A percentile compares a stretch with the other conserved stretches of the same genome.
Evolutionary conservation across 176 grass and related monocot genomes (phyloP).

Genomic region (Phyllostachys edulis): DNA sequence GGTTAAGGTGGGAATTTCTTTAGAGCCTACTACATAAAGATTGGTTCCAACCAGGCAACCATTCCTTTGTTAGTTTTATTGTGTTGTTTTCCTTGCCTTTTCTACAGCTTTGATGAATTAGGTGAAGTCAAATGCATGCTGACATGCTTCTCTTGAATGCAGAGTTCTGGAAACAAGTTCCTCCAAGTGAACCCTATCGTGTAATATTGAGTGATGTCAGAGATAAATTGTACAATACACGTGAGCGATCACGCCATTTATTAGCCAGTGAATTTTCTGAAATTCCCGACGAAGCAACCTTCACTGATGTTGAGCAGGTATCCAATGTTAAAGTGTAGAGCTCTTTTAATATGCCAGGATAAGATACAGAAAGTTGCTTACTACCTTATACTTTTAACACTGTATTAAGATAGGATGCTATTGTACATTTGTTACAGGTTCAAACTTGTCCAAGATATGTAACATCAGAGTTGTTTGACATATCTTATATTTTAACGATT

Average conservation of each 20-base stretch:
- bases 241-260: conserved; percentile 80
- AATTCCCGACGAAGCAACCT: conserved; percentile 79
- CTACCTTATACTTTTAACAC: background rate
- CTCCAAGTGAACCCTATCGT: conserved; percentile 88
- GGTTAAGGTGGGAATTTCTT: background rate
- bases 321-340: background rate
- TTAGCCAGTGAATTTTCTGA: conserved; percentile 94
- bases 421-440: background rate
- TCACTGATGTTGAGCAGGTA: conserved; percentile 83
- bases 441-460: conserved; percentile 5
- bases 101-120: background rate
- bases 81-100: background rate
- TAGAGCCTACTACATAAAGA: background rate
- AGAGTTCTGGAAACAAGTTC: conserved; percentile 99
- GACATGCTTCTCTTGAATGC: conserved; percentile 37
- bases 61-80: conserved; percentile 7
- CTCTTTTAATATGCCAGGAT: conserved; percentile 7
- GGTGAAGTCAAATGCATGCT: conserved; percentile 22
- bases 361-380: conserved; percentile 17
- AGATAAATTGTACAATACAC: conserved; percentile 88
- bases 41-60: background rate
- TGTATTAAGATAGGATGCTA: background rate
- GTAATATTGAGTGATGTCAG: conserved; percentile 88
- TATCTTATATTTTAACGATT: background rate
- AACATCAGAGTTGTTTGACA: background rate